Conservation (phyloP, 2,329 filamentous ascomycete genomes). For the Hypomyces rosellus region DNA sequence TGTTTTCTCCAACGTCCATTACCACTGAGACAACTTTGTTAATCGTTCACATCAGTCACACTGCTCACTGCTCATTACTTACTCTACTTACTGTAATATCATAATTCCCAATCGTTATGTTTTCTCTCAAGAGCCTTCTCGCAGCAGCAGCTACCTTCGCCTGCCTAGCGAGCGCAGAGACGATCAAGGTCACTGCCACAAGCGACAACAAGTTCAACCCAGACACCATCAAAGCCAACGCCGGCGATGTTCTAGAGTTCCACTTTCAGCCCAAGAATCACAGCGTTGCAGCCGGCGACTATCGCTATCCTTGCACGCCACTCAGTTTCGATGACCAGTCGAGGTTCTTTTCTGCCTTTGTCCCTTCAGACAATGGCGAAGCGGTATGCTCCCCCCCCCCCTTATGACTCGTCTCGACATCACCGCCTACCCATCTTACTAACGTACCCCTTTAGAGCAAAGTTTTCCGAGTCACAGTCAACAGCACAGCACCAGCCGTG, state of each 20-base stretch:
- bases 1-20: too few relatives aligned
- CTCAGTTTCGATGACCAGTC: slow-evolving; percentile 23
- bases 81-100: too few relatives aligned
- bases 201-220: slow-evolving; percentile 29
- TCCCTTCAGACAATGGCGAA: slow-evolving; percentile 22
- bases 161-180: slow-evolving; percentile 23
- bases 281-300: slow-evolving; percentile 32
- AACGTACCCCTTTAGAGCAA: slow-evolving; percentile 20
- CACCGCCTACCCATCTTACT: too few relatives aligned
- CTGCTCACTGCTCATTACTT: too few relatives aligned
- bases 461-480: slow-evolving; percentile 29
- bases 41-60: too few relatives aligned
- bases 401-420: not conserved
- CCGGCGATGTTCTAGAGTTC: slow-evolving; percentile 32
- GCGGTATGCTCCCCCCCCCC: slow-evolving; percentile 27
- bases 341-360: slow-evolving; percentile 31
- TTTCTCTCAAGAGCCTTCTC: slow-evolving; percentile 22
- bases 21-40: too few relatives aligned
- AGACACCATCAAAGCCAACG: slow-evolving; percentile 24
- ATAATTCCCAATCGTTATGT: slow-evolving; percentile 18
- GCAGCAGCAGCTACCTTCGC: slow-evolving; percentile 19
- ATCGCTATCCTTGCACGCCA: slow-evolving; percentile 29
- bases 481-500: slow-evolving; percentile 26
- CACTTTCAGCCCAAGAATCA: slow-evolving; percentile 32
- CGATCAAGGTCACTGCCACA: slow-evolving; percentile 28